phyloP scores from a whole-genome alignment of 2,329 filamentous ascomycete species.

The Mycocentrospora acerina region DNA sequence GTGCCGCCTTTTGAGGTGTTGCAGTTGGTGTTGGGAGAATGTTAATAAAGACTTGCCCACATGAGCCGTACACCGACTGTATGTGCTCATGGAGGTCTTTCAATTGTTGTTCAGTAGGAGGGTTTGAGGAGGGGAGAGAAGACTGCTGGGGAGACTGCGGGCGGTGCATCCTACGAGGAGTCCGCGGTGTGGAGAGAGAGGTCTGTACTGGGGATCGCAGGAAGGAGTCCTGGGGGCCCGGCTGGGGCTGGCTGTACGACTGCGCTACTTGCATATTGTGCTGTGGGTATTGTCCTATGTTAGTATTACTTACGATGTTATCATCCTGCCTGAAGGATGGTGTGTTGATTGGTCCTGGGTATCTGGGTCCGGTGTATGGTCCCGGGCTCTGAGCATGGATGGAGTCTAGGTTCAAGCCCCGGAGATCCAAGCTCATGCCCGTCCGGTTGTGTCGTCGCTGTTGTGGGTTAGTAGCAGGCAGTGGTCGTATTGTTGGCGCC shows the following conservation, averaged over 20 bases:
- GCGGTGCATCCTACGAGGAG: constrained; percentile 35
- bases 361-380: constrained; percentile 47
- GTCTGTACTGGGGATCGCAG: constrained; percentile 42
- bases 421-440: constrained; percentile 78
- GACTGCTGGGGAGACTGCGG: constrained; percentile 37
- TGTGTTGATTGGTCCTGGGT: constrained; percentile 27
- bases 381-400: constrained; percentile 26
- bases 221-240: constrained; percentile 58
- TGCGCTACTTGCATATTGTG: constrained; percentile 87
- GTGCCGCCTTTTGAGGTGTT: constrained; percentile 47
- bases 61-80: constrained; percentile 46
- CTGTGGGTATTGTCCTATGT: constrained; percentile 65
- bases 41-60: constrained; percentile 46
- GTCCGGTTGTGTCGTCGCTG: constrained; percentile 65
- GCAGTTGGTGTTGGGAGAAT: constrained; percentile 56
- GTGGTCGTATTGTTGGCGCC: constrained; percentile 67
- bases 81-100: constrained; percentile 48
- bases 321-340: constrained; percentile 51
- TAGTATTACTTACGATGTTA: constrained; percentile 58
- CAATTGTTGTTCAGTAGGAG: constrained; percentile 44
- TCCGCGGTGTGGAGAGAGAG: constrained; percentile 37
- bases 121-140: constrained; percentile 33
- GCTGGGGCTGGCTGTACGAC: constrained; percentile 81
- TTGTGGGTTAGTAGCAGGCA: constrained; percentile 59
- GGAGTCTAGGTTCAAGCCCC: constrained; percentile 58